A percentile compares a stretch with the other conserved stretches of the same genome.
phyloP scores from a whole-genome alignment of 2,329 filamentous ascomycete genomes.

The Aspergillus viridinutans region DNA sequence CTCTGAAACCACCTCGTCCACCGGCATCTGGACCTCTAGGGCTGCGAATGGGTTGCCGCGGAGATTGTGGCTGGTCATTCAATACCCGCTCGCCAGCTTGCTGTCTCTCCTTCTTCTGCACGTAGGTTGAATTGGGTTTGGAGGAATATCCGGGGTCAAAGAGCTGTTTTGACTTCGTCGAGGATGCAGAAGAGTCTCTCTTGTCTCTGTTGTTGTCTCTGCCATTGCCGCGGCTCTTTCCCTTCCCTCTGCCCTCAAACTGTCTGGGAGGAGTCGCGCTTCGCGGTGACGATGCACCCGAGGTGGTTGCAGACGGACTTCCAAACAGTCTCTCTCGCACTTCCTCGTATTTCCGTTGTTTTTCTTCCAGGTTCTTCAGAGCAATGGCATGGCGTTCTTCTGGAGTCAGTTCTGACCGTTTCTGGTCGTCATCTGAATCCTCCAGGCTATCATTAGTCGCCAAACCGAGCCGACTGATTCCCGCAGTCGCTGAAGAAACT shows the following conservation, averaged over 20 bases:
- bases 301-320: constrained; percentile 40
- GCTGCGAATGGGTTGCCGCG: constrained; percentile 63
- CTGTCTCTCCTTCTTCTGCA: constrained; percentile 42
- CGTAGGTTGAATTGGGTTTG: constrained; percentile 54
- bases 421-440: constrained; percentile 62
- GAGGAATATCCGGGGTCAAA: constrained; percentile 72
- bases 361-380: constrained; percentile 77
- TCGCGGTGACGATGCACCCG: constrained; percentile 60
- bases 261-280: constrained; percentile 56
- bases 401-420: constrained; percentile 61
- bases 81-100: constrained; percentile 36
- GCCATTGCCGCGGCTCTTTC: constrained; percentile 49
- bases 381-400: constrained; percentile 77
- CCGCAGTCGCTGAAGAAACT: constrained; percentile 39
- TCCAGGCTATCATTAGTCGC: constrained; percentile 51
- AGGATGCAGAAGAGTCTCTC: constrained; percentile 38
- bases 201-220: constrained; percentile 38
- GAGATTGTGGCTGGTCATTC: constrained; percentile 25
- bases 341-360: constrained; percentile 85
- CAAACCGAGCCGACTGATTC: constrained; percentile 45
- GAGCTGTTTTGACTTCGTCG: constrained; percentile 53
- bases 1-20: constrained; percentile 74
- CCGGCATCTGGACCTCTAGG: constrained; percentile 75
- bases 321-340: constrained; percentile 84
- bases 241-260: constrained; percentile 38